Percentiles rank a stretch among this genome's conserved stretches.
Evolutionary conservation across 192 early-diverging fungal genomes (phyloP).

Genomic region (Entomortierella chlamydospora): DNA sequence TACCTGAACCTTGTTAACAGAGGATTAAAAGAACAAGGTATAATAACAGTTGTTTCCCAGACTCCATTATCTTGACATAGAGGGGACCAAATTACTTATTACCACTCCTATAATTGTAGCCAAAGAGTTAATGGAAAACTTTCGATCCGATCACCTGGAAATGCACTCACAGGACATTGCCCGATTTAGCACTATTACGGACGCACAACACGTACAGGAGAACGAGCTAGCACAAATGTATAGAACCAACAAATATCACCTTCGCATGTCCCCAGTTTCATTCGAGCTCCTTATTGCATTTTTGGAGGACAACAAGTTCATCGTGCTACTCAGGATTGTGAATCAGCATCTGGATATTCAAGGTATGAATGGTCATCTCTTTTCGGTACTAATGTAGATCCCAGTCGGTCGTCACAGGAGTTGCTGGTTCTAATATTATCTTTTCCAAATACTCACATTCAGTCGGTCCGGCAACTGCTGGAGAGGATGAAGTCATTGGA

Average conservation of each 20-base stretch:
- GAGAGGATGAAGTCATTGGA: slow-evolving; percentile 74
- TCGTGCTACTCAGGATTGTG: slow-evolving; percentile 87
- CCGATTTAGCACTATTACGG: slow-evolving; percentile 74
- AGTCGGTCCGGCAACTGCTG: slow-evolving; percentile 40
- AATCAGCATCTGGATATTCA: slow-evolving; percentile 93
- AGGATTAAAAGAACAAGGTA: slow-evolving; percentile 63
- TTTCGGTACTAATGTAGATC: too few relatives aligned
- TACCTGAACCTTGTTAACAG: slow-evolving; percentile 88
- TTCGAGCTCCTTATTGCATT: slow-evolving; percentile 92
- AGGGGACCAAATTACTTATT: too few relatives aligned
- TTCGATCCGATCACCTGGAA: slow-evolving; percentile 81
- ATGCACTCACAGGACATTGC: slow-evolving; percentile 80
- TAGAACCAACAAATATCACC: slow-evolving; percentile 84
- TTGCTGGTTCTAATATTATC: background rate
- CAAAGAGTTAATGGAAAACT: slow-evolving; percentile 78
- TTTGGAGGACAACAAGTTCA: slow-evolving; percentile 93
- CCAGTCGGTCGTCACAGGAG: too few relatives aligned
- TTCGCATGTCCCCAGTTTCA: slow-evolving; percentile 87
- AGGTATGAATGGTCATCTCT: too few relatives aligned
- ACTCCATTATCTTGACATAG: too few relatives aligned
- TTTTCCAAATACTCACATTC: background rate
- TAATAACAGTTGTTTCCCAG: too few relatives aligned
- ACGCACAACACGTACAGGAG: slow-evolving; percentile 79
- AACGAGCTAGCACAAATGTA: slow-evolving; percentile 87
- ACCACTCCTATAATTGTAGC: slow-evolving; percentile 54